These are phyloP conservation scores for Aureobasidium sp. DNA, from an alignment of 2,329 filamentous ascomycete species.

Conservation along the genomic window DNA sequence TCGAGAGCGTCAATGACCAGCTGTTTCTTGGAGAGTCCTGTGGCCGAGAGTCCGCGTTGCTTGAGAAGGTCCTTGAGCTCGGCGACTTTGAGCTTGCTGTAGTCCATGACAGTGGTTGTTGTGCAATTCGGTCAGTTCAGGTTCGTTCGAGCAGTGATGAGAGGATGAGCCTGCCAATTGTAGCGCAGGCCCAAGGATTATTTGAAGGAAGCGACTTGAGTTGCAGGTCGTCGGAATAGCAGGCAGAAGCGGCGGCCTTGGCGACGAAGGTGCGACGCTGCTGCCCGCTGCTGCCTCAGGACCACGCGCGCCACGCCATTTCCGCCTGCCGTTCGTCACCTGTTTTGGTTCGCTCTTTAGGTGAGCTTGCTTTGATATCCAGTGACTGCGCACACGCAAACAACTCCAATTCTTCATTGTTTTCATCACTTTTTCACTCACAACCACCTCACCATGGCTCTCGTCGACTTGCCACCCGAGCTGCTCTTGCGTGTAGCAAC, in stretches of 20 bases:
- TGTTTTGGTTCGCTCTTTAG: background rate
- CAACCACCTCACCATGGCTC: background rate
- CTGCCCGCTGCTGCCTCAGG: constrained; percentile 13
- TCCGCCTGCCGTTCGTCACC: background rate
- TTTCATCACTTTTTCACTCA: background rate
- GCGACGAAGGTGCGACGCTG: constrained; percentile 10
- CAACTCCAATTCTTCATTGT: background rate
- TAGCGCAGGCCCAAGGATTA: background rate
- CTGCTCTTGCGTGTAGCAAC: constrained; percentile 48
- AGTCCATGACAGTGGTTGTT: constrained; percentile 22
- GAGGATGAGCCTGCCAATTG: background rate
- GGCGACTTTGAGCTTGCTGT: constrained; percentile 35
- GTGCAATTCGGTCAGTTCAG: background rate
- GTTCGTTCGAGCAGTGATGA: background rate
- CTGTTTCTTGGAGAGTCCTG: constrained; percentile 33
- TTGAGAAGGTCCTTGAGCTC: constrained; percentile 33
- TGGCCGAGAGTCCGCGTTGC: constrained; percentile 32
- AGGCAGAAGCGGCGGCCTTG: constrained; percentile 9
- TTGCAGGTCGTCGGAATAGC: background rate
- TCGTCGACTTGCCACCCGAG: constrained; percentile 43
- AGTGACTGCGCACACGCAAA: background rate
- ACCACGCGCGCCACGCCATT: background rate
- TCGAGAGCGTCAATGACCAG: constrained; percentile 35
- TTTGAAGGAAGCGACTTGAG: background rate
- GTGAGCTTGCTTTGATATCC: background rate